Evolutionary conservation across 2,329 filamentous ascomycete species (phyloP).

Genomic region (Septoria petroselini): DNA sequence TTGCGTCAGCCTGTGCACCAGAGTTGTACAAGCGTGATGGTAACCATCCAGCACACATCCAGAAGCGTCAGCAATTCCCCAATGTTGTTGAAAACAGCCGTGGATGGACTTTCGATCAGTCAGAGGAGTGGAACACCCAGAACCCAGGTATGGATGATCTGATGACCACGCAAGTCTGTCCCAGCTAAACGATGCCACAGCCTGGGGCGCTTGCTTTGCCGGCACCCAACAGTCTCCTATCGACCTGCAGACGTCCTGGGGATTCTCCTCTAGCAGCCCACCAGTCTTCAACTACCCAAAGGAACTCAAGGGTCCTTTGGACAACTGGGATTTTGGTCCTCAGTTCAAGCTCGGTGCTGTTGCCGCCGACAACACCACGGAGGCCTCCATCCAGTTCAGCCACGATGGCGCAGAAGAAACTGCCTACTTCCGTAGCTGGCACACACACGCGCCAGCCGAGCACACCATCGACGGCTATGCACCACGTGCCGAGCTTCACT

Average conservation of each 20-base stretch:
- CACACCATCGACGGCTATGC: constrained; percentile 47
- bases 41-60: constrained; percentile 14
- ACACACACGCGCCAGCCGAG: constrained; percentile 53
- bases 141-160: constrained; percentile 8
- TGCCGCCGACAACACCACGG: constrained; percentile 39
- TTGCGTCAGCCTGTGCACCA: constrained; percentile 19
- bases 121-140: constrained; percentile 22
- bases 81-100: constrained; percentile 13
- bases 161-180: not conserved
- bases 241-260: constrained; percentile 3
- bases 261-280: not conserved
- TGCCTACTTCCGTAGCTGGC: constrained; percentile 51
- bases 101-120: constrained; percentile 22
- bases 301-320: constrained; percentile 41
- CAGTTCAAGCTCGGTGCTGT: constrained; percentile 43
- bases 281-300: constrained; percentile 36
- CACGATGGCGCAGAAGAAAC: constrained; percentile 45
- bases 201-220: constrained; percentile 20
- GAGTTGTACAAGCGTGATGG: constrained; percentile 22
- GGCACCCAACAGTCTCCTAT: constrained; percentile 21
- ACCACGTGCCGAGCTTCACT: constrained; percentile 49
- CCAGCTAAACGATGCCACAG: constrained; percentile 3
- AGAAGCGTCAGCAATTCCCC: constrained; percentile 15
- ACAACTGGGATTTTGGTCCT: constrained; percentile 52
- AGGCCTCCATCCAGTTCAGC: constrained; percentile 47